Base-by-base conservation (phyloP, 768 basidiomycete genomes). In the Scleroderma citrinum region DNA sequence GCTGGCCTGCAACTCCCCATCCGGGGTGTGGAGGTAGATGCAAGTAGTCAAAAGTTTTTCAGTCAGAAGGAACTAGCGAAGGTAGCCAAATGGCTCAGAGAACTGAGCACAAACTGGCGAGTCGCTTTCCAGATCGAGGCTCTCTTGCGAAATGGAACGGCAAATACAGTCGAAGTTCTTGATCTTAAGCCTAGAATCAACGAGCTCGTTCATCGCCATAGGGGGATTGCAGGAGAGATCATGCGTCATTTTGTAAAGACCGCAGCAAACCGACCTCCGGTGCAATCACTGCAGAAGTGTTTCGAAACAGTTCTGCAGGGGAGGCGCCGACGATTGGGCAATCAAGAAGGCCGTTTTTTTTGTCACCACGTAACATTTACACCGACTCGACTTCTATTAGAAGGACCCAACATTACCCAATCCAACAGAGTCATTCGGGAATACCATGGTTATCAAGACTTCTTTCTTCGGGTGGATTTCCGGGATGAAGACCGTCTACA, bases 391-490 rank as follows among this genome's bases (percentile, higher is more conserved):
- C 68, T 85, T 48, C 66, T 87, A 11, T 65, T 92, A 7, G 87
- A 90, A 67, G 90, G 90, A 0, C 90, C 90, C 1, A 84, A 81
- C 49, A 61, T 80, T 0, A 77, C 78, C 21, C 84, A 91, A 56
- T 87, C 87, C 13, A 94, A 94, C 52, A 78, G 87, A 1, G 78
- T 92, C 45, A 83, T 94, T 51, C 82, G 91, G 1, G 67, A 73
- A 46, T 92, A 82, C 48, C 61, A 68, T 41, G 75, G 74, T 0
- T 77, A 76, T 49, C 72, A 82, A 40, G 78, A 87, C 26, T 70
- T 79, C 56, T 94, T 94, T 60, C 61, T 94, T 26, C 82, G 92
- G 10, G 89, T 92, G 21, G 82, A 87, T 56, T 90, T 93, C 57
- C 78, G 85, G 5, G 91, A 92, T 48, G 91, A 94, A 67, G 86